A percentile compares a stretch with the other conserved stretches of the same genome.
Conservation (phyloP, 2,329 filamentous ascomycete genomes). For the Botrytis porri region DNA sequence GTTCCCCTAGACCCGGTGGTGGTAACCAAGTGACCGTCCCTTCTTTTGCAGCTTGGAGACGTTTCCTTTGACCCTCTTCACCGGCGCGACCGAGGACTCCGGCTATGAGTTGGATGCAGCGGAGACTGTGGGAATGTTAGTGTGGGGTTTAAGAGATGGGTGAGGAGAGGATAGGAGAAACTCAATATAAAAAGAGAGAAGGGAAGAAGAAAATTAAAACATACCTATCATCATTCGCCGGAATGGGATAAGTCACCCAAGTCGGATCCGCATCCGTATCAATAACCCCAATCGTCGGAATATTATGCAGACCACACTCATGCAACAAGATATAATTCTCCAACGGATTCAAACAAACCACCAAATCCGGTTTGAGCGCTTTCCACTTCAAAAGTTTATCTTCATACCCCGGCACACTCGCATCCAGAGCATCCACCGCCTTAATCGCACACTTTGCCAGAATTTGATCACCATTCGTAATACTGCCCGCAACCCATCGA, state of each 20-base stretch:
- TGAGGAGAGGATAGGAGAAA: no score
- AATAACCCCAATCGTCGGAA: slow-evolving; percentile 91
- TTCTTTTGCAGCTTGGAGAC: slow-evolving; percentile 58
- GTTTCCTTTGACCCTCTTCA: slow-evolving; percentile 67
- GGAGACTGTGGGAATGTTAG: slow-evolving; percentile 55
- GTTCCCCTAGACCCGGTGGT: slow-evolving; percentile 28
- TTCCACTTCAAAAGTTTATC: slow-evolving; percentile 60
- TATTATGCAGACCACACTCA: slow-evolving; percentile 82
- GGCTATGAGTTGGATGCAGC: slow-evolving; percentile 76
- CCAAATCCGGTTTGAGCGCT: slow-evolving; percentile 79
- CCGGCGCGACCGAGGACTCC: slow-evolving; percentile 84
- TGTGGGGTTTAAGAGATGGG: no score
- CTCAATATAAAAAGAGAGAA: no score
- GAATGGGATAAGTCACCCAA: slow-evolving; percentile 94
- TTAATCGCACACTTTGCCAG: slow-evolving; percentile 66
- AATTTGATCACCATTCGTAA: slow-evolving; percentile 92
- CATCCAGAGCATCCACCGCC: slow-evolving; percentile 75
- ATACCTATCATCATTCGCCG: slow-evolving; percentile 92
- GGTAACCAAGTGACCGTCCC: slow-evolving; percentile 64
- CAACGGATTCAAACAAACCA: slow-evolving; percentile 86
- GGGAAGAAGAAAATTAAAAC: slow-evolving; percentile 29
- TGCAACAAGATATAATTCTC: slow-evolving; percentile 90
- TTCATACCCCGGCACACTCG: slow-evolving; percentile 59
- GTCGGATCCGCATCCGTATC: slow-evolving; percentile 92
- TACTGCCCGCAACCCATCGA: slow-evolving; percentile 85